Evolutionary conservation across 148 eudicot genomes (phyloP).

Genomic region (Spergularia marina): DNA sequence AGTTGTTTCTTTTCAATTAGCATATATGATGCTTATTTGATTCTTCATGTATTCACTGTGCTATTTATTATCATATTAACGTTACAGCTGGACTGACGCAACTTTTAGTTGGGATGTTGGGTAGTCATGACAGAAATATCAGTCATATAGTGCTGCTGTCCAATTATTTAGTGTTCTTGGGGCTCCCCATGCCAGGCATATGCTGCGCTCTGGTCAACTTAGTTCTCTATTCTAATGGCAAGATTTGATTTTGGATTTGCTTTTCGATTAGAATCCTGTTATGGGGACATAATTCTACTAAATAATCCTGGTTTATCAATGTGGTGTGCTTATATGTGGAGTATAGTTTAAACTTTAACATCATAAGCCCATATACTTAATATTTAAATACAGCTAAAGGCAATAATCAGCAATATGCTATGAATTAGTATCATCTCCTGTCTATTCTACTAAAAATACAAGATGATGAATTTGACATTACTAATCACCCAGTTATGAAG

Average conservation of each 20-base stretch:
- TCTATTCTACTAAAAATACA: too few species aligned
- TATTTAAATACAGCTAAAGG: too few species aligned
- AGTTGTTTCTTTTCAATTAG: not conserved
- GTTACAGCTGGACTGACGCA: conserved; percentile 21
- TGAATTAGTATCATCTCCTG: not conserved
- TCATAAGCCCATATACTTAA: not conserved
- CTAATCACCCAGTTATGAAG: not conserved
- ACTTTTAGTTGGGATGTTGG: conserved; percentile 8
- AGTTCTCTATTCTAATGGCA: conserved; percentile 5
- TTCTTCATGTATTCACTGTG: conserved; percentile 3
- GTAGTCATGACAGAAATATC: not conserved
- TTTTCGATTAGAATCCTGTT: conserved; percentile 6
- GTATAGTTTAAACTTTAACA: conserved; percentile 4
- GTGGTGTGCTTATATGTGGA: too few species aligned
- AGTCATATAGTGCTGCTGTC: not conserved
- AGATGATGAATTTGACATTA: not conserved
- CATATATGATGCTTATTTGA: not conserved
- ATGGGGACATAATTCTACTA: not conserved
- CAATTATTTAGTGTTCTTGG: conserved; percentile 10
- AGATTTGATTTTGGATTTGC: conserved; percentile 16
- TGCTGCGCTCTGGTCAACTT: conserved; percentile 15
- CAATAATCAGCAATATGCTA: not conserved
- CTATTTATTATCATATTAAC: not conserved
- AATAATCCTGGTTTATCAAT: not conserved
- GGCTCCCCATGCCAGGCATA: conserved; percentile 18